A percentile compares a stretch with the other conserved stretches of the same genome.
These are phyloP conservation scores for Cnidoscolus chayamansa DNA, from an alignment of 441 rosid genomes.

Conservation along the genomic window DNA sequence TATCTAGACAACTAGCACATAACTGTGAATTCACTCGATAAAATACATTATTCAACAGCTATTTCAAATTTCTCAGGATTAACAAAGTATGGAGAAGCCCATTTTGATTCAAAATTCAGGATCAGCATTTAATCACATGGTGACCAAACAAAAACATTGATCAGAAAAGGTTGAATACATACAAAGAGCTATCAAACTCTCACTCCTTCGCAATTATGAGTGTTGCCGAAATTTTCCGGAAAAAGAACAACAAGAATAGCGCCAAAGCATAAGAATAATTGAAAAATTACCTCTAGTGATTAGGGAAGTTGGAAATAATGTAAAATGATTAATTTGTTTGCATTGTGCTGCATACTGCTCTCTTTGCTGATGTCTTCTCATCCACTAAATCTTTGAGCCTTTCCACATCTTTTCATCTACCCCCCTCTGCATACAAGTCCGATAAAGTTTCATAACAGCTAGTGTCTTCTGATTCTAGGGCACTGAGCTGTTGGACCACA, in stretches of 20 bases:
- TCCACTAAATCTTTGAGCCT: constrained; percentile 23
- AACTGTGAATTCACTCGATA: not conserved
- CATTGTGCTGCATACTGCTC: not conserved
- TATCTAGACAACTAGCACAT: not conserved
- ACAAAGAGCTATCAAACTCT: not conserved
- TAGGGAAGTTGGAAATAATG: not conserved
- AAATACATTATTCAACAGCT: not conserved
- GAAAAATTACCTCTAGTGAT: not conserved
- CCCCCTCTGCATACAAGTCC: constrained; percentile 25
- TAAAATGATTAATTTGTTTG: not conserved
- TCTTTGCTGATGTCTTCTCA: not conserved
- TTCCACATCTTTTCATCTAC: constrained; percentile 25
- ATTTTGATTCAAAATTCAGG: not conserved
- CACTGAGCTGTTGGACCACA: constrained; percentile 18
- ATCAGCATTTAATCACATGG: not conserved
- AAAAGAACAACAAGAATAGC: not conserved
- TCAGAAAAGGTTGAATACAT: not conserved
- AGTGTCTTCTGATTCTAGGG: constrained; percentile 19
- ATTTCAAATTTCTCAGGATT: not conserved
- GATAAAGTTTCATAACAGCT: constrained; percentile 18
- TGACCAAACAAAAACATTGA: not conserved
- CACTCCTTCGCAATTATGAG: not conserved
- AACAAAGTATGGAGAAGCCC: not conserved
- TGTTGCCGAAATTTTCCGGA: not conserved
- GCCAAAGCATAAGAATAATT: not conserved